Percentiles rank a stretch among this genome's conserved stretches.
These are phyloP conservation scores for Penicillium sclerotiorum DNA, from an alignment of 2,329 filamentous ascomycete genomes.

Conservation along the genomic window DNA sequence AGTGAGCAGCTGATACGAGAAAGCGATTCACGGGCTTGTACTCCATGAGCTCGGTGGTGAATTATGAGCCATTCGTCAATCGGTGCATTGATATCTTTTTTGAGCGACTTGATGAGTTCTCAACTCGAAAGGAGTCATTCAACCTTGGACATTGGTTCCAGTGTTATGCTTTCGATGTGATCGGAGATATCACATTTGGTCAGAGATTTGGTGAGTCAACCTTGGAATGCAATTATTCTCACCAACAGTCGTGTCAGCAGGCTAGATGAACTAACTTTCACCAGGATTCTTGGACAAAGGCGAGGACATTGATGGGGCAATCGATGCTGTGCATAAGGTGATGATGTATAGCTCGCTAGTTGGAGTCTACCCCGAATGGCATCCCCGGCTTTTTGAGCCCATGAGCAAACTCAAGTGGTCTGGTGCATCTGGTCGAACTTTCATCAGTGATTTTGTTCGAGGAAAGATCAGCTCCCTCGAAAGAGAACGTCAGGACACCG, in stretches of 20 bases:
- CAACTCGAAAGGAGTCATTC: constrained; percentile 30
- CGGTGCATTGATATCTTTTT: constrained; percentile 49
- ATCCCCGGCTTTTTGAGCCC: constrained; percentile 37
- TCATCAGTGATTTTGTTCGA: constrained; percentile 36
- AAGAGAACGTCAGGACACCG: constrained; percentile 18
- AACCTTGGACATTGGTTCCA: constrained; percentile 45
- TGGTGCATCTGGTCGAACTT: constrained; percentile 34
- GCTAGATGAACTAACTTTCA: not conserved
- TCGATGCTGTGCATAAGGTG: constrained; percentile 41
- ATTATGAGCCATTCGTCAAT: constrained; percentile 55
- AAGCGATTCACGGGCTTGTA: constrained; percentile 51
- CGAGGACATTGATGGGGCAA: constrained; percentile 49
- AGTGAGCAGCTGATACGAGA: constrained; percentile 30
- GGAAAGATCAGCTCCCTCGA: constrained; percentile 35
- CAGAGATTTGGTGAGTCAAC: constrained; percentile 27
- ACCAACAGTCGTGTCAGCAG: not conserved
- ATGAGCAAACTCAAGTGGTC: constrained; percentile 33
- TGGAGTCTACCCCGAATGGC: constrained; percentile 48
- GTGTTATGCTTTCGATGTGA: constrained; percentile 47
- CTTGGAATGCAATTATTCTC: not conserved
- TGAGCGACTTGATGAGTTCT: constrained; percentile 42
- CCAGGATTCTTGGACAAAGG: constrained; percentile 52
- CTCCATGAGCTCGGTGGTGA: constrained; percentile 52
- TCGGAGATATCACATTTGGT: constrained; percentile 54
- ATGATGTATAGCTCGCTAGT: constrained; percentile 43